A percentile compares a stretch with the other conserved stretches of the same genome.
Conservation (phyloP, 768 basidiomycete genomes). For the Stropharia rugosoannulata region DNA sequence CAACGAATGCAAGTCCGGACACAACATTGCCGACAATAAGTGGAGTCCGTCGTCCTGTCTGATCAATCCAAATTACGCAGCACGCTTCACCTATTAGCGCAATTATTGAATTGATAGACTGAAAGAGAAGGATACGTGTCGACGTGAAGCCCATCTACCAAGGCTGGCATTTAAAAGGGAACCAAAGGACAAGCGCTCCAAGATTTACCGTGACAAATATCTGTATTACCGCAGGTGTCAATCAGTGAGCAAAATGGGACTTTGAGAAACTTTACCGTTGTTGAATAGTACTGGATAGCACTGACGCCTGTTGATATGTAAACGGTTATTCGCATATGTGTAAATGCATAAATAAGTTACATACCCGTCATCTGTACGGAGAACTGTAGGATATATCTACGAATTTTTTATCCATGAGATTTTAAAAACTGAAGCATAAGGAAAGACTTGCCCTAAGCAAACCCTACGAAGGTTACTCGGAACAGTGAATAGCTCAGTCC, state of each 20-base stretch:
- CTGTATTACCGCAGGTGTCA: constrained; percentile 10
- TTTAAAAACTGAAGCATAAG: not conserved
- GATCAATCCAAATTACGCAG: constrained; percentile 45
- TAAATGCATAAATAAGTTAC: not conserved
- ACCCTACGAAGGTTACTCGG: constrained; percentile 47
- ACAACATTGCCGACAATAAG: constrained; percentile 41
- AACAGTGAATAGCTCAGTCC: constrained; percentile 38
- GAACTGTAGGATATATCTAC: constrained; percentile 46
- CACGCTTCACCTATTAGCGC: constrained; percentile 51
- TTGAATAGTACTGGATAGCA: constrained; percentile 55
- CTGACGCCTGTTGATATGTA: constrained; percentile 46
- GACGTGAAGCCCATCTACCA: constrained; percentile 45
- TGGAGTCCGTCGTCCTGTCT: constrained; percentile 36
- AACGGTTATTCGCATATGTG: too few species aligned
- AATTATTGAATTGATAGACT: constrained; percentile 54
- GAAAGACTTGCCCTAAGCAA: constrained; percentile 34
- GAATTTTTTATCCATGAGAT: constrained; percentile 7
- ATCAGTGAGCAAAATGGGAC: not conserved
- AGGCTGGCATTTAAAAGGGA: too few species aligned
- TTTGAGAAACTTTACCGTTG: constrained; percentile 25
- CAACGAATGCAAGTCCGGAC: constrained; percentile 41
- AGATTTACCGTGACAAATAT: constrained; percentile 33
- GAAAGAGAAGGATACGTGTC: constrained; percentile 46
- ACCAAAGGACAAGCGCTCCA: too few species aligned
- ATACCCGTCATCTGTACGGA: constrained; percentile 62